Percentiles rank a stretch among this genome's conserved stretches.
These are phyloP conservation scores for Crotalaria pallida DNA, from an alignment of 306 rosid species.

Conservation along the genomic window DNA sequence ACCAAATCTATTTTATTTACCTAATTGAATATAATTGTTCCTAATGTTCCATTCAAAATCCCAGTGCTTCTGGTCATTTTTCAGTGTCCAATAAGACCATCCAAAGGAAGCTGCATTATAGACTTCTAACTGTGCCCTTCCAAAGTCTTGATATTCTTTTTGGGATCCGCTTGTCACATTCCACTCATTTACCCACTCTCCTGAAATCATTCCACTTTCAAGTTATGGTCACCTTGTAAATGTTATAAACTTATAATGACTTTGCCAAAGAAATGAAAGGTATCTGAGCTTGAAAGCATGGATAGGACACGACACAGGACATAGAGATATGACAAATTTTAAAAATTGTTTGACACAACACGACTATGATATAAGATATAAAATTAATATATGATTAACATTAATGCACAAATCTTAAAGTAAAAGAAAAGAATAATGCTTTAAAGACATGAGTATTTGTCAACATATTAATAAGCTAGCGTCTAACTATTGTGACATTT, in stretches of 20 bases:
- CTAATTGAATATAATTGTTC: slow-evolving; percentile 64
- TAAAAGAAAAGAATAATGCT: too few species aligned
- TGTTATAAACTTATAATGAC: not conserved
- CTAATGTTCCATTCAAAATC: slow-evolving; percentile 85
- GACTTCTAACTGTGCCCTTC: slow-evolving; percentile 72
- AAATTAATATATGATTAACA: too few species aligned
- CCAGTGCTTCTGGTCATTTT: slow-evolving; percentile 76
- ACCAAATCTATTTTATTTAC: slow-evolving; percentile 27
- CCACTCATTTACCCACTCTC: slow-evolving; percentile 57
- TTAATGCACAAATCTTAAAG: too few species aligned
- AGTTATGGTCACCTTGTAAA: not conserved
- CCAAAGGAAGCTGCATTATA: slow-evolving; percentile 79
- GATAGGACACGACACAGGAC: too few species aligned
- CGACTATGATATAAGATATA: too few species aligned
- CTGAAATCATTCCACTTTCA: slow-evolving; percentile 26
- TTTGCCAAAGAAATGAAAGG: not conserved
- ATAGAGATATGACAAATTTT: too few species aligned
- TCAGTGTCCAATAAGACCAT: slow-evolving; percentile 84
- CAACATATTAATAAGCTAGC: too few species aligned
- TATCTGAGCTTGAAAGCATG: too few species aligned
- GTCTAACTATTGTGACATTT: too few species aligned
- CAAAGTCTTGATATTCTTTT: slow-evolving; percentile 63
- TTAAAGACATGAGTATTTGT: too few species aligned
- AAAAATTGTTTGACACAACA: too few species aligned
- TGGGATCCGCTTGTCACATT: slow-evolving; percentile 44